phyloP scores from a whole-genome alignment of 345 rosid species.

The Salix arbutifolia region DNA sequence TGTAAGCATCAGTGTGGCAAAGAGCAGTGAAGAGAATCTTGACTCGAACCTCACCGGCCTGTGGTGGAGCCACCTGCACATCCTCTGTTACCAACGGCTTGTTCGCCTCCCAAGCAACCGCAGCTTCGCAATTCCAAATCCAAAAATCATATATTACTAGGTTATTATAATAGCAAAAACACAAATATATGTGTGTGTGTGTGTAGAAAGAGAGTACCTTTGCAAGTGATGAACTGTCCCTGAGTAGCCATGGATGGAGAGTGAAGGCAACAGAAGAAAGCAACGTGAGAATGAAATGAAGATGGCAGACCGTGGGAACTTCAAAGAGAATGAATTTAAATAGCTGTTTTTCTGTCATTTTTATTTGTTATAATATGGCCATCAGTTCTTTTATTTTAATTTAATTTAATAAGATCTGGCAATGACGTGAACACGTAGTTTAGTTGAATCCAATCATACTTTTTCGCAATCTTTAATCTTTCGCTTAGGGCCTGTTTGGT shows the following conservation, averaged over 20 bases:
- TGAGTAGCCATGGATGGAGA: constrained; percentile 55
- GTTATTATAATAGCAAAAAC: not conserved
- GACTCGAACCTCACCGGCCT: constrained; percentile 93
- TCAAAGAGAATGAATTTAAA: too few species aligned
- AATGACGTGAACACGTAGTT: too few species aligned
- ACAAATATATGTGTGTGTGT: not conserved
- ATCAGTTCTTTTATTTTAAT: too few species aligned
- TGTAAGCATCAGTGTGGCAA: constrained; percentile 97
- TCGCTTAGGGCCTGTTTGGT: too few species aligned
- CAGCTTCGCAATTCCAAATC: constrained; percentile 47
- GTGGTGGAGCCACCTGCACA: constrained; percentile 92
- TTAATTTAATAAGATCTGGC: too few species aligned
- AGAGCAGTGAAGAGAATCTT: constrained; percentile 85
- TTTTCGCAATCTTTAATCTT: too few species aligned
- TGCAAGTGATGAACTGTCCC: constrained; percentile 88
- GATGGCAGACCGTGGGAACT: not conserved
- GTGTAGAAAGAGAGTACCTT: constrained; percentile 43
- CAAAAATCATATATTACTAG: not conserved
- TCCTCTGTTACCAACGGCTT: constrained; percentile 82
- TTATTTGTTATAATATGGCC: too few species aligned
- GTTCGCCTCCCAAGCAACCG: constrained; percentile 95
- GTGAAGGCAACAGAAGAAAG: not conserved
- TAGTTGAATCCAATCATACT: too few species aligned
- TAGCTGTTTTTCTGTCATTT: too few species aligned
- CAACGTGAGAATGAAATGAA: not conserved